These are phyloP conservation scores for Dictyostelium brefeldianum DNA, from an alignment of 78 protist genomes.

Conservation along the genomic window DNA sequence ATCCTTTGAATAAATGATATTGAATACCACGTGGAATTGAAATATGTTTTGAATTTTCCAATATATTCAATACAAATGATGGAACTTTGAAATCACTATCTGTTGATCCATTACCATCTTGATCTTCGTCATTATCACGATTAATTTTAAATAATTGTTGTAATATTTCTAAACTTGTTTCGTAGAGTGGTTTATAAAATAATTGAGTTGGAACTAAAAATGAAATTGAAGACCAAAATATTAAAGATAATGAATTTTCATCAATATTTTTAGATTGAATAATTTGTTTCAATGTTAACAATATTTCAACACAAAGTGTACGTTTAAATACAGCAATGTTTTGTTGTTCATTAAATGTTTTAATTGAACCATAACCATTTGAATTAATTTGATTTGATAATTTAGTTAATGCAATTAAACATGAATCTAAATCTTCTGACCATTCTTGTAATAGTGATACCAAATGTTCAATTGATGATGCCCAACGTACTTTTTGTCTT, in stretches of 20 bases:
- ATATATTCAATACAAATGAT: background rate
- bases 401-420: background rate
- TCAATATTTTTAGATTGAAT: constrained; percentile 43
- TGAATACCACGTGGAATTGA: constrained; percentile 62
- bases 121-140: background rate
- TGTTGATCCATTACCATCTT: background rate
- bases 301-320: constrained; percentile 58
- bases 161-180: constrained; percentile 40
- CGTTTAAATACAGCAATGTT: constrained; percentile 26
- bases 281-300: constrained; percentile 52
- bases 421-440: constrained; percentile 45
- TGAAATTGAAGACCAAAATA: constrained; percentile 53
- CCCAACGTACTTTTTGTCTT: constrained; percentile 54
- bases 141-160: background rate
- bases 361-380: background rate
- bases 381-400: background rate
- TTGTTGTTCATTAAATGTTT: constrained; percentile 18
- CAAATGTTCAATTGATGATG: constrained; percentile 64
- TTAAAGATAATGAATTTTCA: constrained; percentile 31
- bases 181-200: constrained; percentile 64
- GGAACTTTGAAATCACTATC: background rate
- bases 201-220: background rate
- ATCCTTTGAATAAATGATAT: constrained; percentile 68
- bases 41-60: constrained; percentile 23
- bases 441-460: constrained; percentile 48